A percentile compares a stretch with the other conserved stretches of the same genome.
Evolutionary conservation across 1,284 basidiomycete species (phyloP).

Genomic region (Porodaedalea pini): DNA sequence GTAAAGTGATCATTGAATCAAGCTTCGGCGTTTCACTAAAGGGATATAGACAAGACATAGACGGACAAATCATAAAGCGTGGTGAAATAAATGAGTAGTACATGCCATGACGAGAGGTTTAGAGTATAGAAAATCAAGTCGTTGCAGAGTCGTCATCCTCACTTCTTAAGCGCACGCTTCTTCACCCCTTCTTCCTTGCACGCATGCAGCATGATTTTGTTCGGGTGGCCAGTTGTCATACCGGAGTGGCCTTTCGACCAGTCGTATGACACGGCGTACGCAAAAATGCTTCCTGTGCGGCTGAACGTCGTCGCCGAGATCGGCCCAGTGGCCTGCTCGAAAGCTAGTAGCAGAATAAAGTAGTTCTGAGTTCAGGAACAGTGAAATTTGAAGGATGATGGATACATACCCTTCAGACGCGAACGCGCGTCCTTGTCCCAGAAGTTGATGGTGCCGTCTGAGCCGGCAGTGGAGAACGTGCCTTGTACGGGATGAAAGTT

Average conservation of each 20-base stretch:
- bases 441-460: slow-evolving; percentile 79
- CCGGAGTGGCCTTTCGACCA: slow-evolving; percentile 89
- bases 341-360: slow-evolving; percentile 48
- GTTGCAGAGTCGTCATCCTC: too few species aligned
- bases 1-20: too few species aligned
- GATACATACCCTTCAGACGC: slow-evolving; percentile 77
- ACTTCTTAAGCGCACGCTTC: slow-evolving; percentile 43
- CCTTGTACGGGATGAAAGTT: slow-evolving; percentile 91
- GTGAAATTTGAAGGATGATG: neutral
- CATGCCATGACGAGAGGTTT: too few species aligned
- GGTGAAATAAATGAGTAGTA: too few species aligned
- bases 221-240: slow-evolving; percentile 75
- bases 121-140: too few species aligned
- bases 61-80: too few species aligned
- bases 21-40: too few species aligned
- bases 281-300: slow-evolving; percentile 82
- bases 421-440: slow-evolving; percentile 92
- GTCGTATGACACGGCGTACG: slow-evolving; percentile 86
- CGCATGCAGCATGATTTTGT: slow-evolving; percentile 87
- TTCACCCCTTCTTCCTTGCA: slow-evolving; percentile 89
- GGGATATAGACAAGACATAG: too few species aligned
- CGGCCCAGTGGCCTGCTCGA: slow-evolving; percentile 66
- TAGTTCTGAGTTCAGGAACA: too few species aligned
- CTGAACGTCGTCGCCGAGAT: slow-evolving; percentile 79
- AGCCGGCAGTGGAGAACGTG: slow-evolving; percentile 85